Evolutionary conservation across 768 basidiomycete species (phyloP).

Genomic region (Leccinum barrowsii): DNA sequence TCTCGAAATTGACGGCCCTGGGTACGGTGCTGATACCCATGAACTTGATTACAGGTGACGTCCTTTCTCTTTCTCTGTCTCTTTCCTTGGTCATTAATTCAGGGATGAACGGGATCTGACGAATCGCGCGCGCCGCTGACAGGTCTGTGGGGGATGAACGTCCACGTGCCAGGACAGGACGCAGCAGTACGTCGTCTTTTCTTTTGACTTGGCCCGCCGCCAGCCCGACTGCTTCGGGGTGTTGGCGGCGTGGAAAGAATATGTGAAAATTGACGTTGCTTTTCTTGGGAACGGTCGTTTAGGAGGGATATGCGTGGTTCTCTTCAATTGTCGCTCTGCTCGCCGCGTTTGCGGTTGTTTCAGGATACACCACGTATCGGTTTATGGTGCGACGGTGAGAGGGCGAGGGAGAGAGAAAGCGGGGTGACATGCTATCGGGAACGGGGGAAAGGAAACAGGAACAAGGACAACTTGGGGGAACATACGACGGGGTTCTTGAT

Average conservation of each 20-base stretch:
- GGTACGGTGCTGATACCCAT: constrained; percentile 97
- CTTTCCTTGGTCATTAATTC: neutral
- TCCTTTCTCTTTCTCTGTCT: neutral
- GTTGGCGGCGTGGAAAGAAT: neutral
- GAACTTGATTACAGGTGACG: constrained; percentile 88
- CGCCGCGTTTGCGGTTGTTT: constrained; percentile 75
- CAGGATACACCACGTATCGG: constrained; percentile 75
- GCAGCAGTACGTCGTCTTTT: constrained; percentile 33
- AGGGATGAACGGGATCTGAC: neutral
- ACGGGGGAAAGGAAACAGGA: neutral
- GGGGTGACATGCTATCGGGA: neutral
- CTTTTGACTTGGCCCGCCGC: neutral
- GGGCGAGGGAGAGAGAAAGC: no score
- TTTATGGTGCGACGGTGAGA: constrained; percentile 55
- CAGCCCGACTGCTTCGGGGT: neutral
- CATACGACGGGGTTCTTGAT: neutral
- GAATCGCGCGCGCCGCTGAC: neutral
- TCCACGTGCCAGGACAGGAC: constrained; percentile 88
- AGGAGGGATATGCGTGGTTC: constrained; percentile 75
- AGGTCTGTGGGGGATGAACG: constrained; percentile 99
- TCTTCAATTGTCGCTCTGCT: constrained; percentile 78
- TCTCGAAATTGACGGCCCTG: constrained; percentile 93
- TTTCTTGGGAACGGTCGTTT: neutral
- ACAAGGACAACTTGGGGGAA: neutral
- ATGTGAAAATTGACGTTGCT: neutral